A percentile compares a stretch with the other conserved stretches of the same genome.
Evolutionary conservation across 805 yeast genomes (phyloP).

Genomic region (Tetrapisispora iriomotensis): DNA sequence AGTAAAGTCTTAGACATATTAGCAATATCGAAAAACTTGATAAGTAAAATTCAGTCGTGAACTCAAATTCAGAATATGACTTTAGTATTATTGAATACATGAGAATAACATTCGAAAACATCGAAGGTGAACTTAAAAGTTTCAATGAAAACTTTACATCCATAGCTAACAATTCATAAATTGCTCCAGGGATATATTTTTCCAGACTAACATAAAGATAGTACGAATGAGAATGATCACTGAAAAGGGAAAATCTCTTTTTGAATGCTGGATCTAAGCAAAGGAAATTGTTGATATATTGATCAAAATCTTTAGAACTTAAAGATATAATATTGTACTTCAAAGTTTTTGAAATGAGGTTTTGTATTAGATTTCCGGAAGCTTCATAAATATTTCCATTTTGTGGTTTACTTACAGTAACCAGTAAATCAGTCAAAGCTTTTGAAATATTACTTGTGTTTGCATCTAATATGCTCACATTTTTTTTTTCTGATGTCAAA

Average conservation of each 20-base stretch:
- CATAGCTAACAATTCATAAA: conserved; percentile 2
- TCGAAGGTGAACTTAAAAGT: conserved; percentile 8
- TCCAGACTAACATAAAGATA: not conserved
- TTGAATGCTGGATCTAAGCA: not conserved
- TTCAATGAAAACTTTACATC: conserved; percentile 6
- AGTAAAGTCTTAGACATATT: conserved; percentile 11
- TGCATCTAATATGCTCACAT: conserved; percentile 26
- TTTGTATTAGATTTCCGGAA: conserved; percentile 26
- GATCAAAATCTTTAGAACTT: conserved; percentile 12
- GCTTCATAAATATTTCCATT: conserved; percentile 24
- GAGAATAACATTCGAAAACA: conserved; percentile 12
- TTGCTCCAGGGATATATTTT: not conserved
- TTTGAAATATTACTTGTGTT: conserved; percentile 15
- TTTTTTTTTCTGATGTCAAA: conserved; percentile 23
- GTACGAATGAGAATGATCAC: not conserved
- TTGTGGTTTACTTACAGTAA: conserved; percentile 27
- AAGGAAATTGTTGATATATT: conserved; percentile 10
- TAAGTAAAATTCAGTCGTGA: conserved; percentile 19
- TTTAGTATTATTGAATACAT: conserved; percentile 6
- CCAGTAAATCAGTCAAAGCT: conserved; percentile 21
- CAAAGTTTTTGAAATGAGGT: conserved; percentile 31
- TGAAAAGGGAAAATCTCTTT: not conserved
- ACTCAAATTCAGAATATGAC: conserved; percentile 2
- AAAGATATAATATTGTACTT: conserved; percentile 10
- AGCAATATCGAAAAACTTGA: conserved; percentile 21